Percentiles rank a stretch among this genome's conserved stretches.
Evolutionary conservation across 2,329 filamentous ascomycete species (phyloP).

Genomic region (Daldinia sp.): DNA sequence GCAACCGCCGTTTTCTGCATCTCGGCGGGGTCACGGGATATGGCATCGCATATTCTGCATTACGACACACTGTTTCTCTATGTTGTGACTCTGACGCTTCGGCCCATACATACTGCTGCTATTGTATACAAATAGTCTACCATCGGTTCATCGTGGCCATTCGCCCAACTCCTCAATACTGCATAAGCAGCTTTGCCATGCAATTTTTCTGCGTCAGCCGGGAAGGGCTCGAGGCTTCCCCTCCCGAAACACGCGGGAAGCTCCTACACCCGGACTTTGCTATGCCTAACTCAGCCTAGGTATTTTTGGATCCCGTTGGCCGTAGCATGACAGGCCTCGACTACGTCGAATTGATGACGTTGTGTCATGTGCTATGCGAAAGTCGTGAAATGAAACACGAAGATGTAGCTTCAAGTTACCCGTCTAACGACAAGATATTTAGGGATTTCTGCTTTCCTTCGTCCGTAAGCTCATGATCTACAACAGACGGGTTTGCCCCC

Average conservation of each 20-base stretch:
- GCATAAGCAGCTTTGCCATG: slow-evolving; percentile 32
- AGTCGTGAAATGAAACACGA: slow-evolving; percentile 37
- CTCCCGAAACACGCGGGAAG: slow-evolving; percentile 38
- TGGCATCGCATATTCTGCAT: slow-evolving; percentile 35
- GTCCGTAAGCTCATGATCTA: slow-evolving; percentile 10
- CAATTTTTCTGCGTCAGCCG: slow-evolving; percentile 32
- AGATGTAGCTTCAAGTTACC: slow-evolving; percentile 24
- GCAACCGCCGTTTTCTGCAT: slow-evolving; percentile 28
- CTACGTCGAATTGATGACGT: slow-evolving; percentile 33
- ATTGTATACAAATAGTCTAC: slow-evolving; percentile 21
- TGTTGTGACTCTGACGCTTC: slow-evolving; percentile 35
- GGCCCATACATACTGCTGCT: slow-evolving; percentile 17
- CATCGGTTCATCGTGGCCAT: slow-evolving; percentile 4
- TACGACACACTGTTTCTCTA: slow-evolving; percentile 37
- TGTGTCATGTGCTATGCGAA: slow-evolving; percentile 34
- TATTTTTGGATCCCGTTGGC: slow-evolving; percentile 19
- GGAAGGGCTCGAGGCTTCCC: slow-evolving; percentile 31
- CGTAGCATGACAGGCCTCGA: slow-evolving; percentile 22
- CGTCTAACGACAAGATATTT: slow-evolving; percentile 10
- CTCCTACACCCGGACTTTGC: slow-evolving; percentile 28
- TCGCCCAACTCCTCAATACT: slow-evolving; percentile 22
- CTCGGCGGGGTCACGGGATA: slow-evolving; percentile 36
- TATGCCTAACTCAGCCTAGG: slow-evolving; percentile 18
- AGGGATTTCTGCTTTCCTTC: slow-evolving; percentile 19
- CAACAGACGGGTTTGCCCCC: slow-evolving; percentile 6